Conservation (phyloP, 306 rosid genomes). For the Dalbergia oliveri region DNA sequence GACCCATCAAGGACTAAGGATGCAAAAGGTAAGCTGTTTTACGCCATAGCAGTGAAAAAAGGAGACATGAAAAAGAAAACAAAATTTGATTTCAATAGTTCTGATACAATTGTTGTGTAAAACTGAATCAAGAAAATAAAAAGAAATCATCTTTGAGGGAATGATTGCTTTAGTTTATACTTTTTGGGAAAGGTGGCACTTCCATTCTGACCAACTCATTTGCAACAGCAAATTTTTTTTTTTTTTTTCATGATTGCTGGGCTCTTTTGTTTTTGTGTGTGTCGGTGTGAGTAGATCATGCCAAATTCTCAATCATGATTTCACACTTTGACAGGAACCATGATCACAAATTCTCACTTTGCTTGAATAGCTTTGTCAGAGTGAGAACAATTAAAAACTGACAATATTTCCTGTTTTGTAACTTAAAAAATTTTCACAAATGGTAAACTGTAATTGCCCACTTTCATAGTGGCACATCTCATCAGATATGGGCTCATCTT, state of each 20-base stretch:
- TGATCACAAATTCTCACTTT: slow-evolving; percentile 4
- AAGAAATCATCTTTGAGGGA: slow-evolving; percentile 1
- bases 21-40: slow-evolving; percentile 74
- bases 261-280: neutral
- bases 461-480: neutral
- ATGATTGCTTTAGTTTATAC: slow-evolving; percentile 5
- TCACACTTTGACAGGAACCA: slow-evolving; percentile 9
- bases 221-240: neutral
- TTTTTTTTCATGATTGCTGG: neutral
- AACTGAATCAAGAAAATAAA: neutral
- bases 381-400: neutral
- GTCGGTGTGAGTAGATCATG: slow-evolving; percentile 14
- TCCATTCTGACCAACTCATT: neutral
- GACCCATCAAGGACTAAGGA: slow-evolving; percentile 78
- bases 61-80: neutral
- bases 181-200: neutral
- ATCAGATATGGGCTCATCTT: neutral
- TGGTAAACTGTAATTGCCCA: neutral
- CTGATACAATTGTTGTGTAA: neutral
- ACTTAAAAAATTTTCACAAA: neutral
- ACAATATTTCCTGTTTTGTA: neutral
- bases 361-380: neutral
- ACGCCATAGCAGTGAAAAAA: slow-evolving; percentile 22
- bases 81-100: neutral
- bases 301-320: neutral